phyloP scores from a whole-genome alignment of 1,284 basidiomycete species.

The Lentinus polychrous region DNA sequence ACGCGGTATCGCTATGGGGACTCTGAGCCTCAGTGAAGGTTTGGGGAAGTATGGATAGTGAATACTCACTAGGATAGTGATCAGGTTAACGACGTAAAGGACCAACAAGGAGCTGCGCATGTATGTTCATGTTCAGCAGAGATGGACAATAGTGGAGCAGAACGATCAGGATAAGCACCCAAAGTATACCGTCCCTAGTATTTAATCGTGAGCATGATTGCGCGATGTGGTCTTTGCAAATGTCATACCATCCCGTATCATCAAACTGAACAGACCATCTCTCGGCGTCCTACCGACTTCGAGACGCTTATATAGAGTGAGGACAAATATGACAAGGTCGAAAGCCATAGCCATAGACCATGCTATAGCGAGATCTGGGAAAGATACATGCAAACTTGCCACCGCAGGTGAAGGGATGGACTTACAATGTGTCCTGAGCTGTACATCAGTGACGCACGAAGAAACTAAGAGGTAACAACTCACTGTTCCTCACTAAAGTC shows the following conservation, averaged over 20 bases:
- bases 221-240: not conserved
- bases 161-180: not conserved
- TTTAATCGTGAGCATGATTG: not conserved
- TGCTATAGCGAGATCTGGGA: slow-evolving; percentile 8
- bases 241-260: slow-evolving; percentile 16
- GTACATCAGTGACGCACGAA: not conserved
- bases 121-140: too few relatives aligned
- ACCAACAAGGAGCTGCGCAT: too few relatives aligned
- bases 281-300: not conserved
- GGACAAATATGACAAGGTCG: slow-evolving; percentile 13
- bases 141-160: not conserved
- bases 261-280: slow-evolving; percentile 6
- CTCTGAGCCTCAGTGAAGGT: too few relatives aligned
- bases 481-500: not conserved
- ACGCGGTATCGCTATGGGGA: too few relatives aligned
- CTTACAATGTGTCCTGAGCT: not conserved
- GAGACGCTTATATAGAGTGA: slow-evolving; percentile 13
- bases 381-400: too few relatives aligned
- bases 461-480: not conserved
- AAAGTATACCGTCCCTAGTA: not conserved
- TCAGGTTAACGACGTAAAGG: too few relatives aligned
- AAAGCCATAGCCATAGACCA: slow-evolving; percentile 11
- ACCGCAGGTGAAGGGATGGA: too few relatives aligned
- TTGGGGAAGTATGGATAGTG: too few relatives aligned
- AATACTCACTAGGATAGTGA: too few relatives aligned